These are phyloP conservation scores for Thelephora terrestris DNA, from an alignment of 1,284 basidiomycete species.

Conservation along the genomic window DNA sequence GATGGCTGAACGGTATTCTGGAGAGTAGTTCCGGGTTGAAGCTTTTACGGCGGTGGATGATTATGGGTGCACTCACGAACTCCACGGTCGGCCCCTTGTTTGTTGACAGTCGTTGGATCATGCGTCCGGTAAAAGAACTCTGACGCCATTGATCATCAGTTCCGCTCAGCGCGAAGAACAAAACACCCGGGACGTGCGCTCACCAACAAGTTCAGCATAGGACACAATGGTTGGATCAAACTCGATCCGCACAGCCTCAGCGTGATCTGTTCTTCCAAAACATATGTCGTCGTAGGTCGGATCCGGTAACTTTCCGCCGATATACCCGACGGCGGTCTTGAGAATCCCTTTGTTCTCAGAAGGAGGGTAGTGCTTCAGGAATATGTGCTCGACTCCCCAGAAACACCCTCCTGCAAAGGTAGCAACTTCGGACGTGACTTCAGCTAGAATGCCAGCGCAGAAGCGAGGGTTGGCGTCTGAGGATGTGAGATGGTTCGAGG, in stretches of 20 bases:
- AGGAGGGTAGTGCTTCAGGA: constrained; percentile 71
- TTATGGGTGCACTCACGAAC: constrained; percentile 46
- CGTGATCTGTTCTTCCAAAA: constrained; percentile 76
- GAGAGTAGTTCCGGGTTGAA: constrained; percentile 1
- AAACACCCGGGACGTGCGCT: constrained; percentile 15
- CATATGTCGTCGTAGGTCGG: constrained; percentile 76
- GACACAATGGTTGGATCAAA: constrained; percentile 74
- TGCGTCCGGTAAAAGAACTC: constrained; percentile 95
- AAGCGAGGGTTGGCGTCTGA: no score
- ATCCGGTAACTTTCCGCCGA: constrained; percentile 59
- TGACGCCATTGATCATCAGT: constrained; percentile 16
- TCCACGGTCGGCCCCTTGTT: constrained; percentile 71
- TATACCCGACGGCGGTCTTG: constrained; percentile 73
- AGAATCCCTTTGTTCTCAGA: constrained; percentile 57
- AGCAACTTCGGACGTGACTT: constrained; percentile 41
- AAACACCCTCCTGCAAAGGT: constrained; percentile 68
- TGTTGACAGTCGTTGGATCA: constrained; percentile 80
- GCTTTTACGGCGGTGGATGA: neutral
- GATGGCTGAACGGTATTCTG: constrained; percentile 91
- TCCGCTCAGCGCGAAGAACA: neutral
- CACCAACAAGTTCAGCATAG: constrained; percentile 78
- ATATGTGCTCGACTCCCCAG: constrained; percentile 85
- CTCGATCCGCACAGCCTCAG: constrained; percentile 80
- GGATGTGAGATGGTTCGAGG: neutral
- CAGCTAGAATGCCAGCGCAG: constrained; percentile 6